phyloP scores from a whole-genome alignment of 108 stramenopile genomes.

The Pseudonitzschia multistriata region DNA sequence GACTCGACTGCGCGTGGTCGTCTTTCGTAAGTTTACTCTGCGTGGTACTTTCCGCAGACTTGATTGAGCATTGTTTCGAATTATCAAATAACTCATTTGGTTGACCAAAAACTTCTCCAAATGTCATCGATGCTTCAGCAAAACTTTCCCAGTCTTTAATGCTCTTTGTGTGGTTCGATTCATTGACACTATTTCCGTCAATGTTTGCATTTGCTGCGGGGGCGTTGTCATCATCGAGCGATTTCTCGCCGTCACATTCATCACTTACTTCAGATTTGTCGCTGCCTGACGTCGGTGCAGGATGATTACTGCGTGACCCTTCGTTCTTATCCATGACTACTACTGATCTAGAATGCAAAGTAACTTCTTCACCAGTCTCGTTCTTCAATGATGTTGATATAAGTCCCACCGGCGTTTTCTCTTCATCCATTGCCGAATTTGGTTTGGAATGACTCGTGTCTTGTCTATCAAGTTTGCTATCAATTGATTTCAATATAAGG shows the following conservation, averaged over 20 bases:
- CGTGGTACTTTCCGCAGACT: not conserved
- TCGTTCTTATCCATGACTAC: not conserved
- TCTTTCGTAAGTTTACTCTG: not conserved
- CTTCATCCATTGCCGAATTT: not conserved
- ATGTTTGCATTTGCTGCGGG: no score
- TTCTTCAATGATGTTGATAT: no score
- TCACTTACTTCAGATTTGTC: no score
- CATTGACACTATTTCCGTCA: no score
- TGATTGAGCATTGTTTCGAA: not conserved
- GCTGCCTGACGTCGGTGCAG: not conserved
- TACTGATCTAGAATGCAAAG: not conserved
- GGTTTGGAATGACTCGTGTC: not conserved
- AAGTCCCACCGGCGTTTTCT: no score
- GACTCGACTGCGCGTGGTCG: not conserved
- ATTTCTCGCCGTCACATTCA: no score
- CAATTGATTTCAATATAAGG: not conserved
- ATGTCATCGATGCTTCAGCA: constrained; percentile 28
- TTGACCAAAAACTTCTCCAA: constrained; percentile 41
- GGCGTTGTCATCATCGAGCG: no score
- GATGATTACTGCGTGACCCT: not conserved
- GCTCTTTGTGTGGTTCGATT: no score
- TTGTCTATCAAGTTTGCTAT: not conserved
- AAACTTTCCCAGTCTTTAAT: not conserved
- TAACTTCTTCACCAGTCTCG: not conserved
- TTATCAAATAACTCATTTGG: constrained; percentile 26